Percentiles rank a stretch among this genome's conserved stretches.
phyloP scores from a whole-genome alignment of 2,329 filamentous ascomycete species.

The Claviceps sp. region DNA sequence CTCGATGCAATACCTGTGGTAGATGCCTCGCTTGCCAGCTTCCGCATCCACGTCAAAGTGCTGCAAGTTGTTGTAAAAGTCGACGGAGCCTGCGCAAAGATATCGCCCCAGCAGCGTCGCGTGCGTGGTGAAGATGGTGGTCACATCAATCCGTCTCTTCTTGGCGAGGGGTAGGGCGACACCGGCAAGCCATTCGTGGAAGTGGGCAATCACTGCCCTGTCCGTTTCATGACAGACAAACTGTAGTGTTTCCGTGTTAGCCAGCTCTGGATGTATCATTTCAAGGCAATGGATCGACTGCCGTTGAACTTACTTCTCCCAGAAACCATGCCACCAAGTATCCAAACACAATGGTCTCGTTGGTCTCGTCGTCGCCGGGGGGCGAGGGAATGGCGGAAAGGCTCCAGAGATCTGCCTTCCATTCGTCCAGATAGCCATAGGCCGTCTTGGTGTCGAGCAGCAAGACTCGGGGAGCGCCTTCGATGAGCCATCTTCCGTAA shows the following conservation, averaged over 20 bases:
- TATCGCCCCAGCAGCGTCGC: constrained; percentile 91
- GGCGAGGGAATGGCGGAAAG: constrained; percentile 87
- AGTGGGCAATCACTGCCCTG: constrained; percentile 89
- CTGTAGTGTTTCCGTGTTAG: constrained; percentile 28
- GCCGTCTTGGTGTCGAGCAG: constrained; percentile 92
- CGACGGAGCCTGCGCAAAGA: constrained; percentile 90
- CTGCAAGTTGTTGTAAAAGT: constrained; percentile 98
- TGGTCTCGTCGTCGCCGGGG: constrained; percentile 83
- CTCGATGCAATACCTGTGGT: constrained; percentile 97
- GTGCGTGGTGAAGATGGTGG: constrained; percentile 97
- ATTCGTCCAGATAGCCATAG: constrained; percentile 84
- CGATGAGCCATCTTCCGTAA: constrained; percentile 95
- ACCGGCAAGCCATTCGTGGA: constrained; percentile 96
- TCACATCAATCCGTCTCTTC: constrained; percentile 89
- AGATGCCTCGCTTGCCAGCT: constrained; percentile 94
- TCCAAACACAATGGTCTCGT: constrained; percentile 93
- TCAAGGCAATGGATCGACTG: no score
- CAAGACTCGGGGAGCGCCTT: constrained; percentile 84
- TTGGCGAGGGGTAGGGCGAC: constrained; percentile 85
- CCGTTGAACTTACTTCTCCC: constrained; percentile 58
- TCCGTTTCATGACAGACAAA: constrained; percentile 88
- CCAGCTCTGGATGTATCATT: no score
- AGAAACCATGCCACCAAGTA: constrained; percentile 97
- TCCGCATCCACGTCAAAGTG: constrained; percentile 94
- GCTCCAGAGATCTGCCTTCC: constrained; percentile 94